Evolutionary conservation across 176 grass and related monocot species (phyloP).

Genomic region (Oryza meridionalis): DNA sequence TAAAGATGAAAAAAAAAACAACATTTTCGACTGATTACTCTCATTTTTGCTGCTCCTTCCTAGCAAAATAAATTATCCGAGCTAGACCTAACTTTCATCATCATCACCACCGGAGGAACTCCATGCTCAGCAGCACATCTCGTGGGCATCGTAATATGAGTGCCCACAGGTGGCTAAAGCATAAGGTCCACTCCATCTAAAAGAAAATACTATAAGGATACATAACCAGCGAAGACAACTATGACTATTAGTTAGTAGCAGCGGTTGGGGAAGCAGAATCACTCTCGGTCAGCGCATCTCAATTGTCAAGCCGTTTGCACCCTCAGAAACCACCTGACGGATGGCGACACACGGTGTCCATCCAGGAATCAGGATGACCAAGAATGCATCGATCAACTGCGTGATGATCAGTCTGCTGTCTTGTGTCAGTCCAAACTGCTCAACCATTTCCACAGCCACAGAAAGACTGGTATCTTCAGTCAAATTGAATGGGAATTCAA

Average conservation of each 20-base stretch:
- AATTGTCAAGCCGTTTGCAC: not conserved
- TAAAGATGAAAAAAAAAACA: not conserved
- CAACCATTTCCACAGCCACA: constrained; percentile 53
- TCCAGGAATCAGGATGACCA: constrained; percentile 42
- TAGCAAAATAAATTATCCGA: not conserved
- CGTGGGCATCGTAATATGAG: not conserved
- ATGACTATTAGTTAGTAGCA: not conserved
- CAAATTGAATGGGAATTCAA: constrained; percentile 40
- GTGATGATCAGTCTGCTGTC: constrained; percentile 37
- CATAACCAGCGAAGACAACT: not conserved
- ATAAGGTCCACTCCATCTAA: constrained; percentile 26
- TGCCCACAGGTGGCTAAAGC: constrained; percentile 21
- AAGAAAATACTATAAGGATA: constrained; percentile 11
- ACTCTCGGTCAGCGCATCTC: not conserved
- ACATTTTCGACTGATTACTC: not conserved
- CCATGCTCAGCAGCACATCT: constrained; percentile 34
- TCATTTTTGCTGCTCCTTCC: not conserved
- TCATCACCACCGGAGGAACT: constrained; percentile 13
- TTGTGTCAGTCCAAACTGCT: constrained; percentile 34
- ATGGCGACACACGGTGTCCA: constrained; percentile 35
- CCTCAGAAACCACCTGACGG: constrained; percentile 20
- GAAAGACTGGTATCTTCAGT: constrained; percentile 42
- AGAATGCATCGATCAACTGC: constrained; percentile 53
- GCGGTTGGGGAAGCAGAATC: constrained; percentile 27
- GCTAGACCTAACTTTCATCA: constrained; percentile 37